Percentiles rank a stretch among this genome's conserved stretches.
These are phyloP conservation scores for Cladosporium halotolerans DNA, from an alignment of 2,329 filamentous ascomycete genomes.

Conservation along the genomic window DNA sequence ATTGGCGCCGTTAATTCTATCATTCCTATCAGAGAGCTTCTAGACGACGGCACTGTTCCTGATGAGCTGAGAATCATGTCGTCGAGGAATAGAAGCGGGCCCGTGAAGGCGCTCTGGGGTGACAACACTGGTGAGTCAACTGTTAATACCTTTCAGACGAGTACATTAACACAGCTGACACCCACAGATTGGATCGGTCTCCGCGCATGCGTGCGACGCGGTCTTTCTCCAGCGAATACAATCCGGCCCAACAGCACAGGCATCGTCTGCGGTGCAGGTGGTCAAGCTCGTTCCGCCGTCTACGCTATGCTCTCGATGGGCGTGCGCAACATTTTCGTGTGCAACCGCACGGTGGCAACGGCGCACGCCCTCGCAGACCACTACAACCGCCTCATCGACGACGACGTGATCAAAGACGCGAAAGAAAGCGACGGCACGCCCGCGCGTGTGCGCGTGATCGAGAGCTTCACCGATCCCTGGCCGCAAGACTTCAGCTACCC, in stretches of 20 bases:
- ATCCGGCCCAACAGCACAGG: constrained; percentile 48
- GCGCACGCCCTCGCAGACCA: constrained; percentile 62
- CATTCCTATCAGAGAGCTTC: constrained; percentile 59
- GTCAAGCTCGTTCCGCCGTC: constrained; percentile 71
- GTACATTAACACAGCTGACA: not conserved
- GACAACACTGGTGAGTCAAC: constrained; percentile 55
- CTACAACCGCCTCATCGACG: constrained; percentile 53
- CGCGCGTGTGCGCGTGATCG: constrained; percentile 50
- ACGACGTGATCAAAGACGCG: constrained; percentile 19
- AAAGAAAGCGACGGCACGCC: constrained; percentile 15
- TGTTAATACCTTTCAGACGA: not conserved
- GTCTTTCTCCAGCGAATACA: constrained; percentile 63
- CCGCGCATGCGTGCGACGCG: constrained; percentile 63
- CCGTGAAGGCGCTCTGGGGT: constrained; percentile 64
- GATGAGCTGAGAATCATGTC: constrained; percentile 48
- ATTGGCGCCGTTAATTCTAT: constrained; percentile 74
- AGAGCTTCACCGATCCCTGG: constrained; percentile 56
- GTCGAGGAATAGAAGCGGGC: constrained; percentile 58
- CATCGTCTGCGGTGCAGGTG: constrained; percentile 54
- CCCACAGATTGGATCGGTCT: constrained; percentile 67
- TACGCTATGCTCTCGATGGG: constrained; percentile 75
- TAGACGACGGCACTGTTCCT: constrained; percentile 52
- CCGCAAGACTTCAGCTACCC: constrained; percentile 57
- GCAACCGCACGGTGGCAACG: constrained; percentile 63
- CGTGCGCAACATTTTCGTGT: constrained; percentile 68